These are phyloP conservation scores for Pseudohyphozyma bogoriensis DNA, from an alignment of 768 basidiomycete genomes.

Conservation along the genomic window DNA sequence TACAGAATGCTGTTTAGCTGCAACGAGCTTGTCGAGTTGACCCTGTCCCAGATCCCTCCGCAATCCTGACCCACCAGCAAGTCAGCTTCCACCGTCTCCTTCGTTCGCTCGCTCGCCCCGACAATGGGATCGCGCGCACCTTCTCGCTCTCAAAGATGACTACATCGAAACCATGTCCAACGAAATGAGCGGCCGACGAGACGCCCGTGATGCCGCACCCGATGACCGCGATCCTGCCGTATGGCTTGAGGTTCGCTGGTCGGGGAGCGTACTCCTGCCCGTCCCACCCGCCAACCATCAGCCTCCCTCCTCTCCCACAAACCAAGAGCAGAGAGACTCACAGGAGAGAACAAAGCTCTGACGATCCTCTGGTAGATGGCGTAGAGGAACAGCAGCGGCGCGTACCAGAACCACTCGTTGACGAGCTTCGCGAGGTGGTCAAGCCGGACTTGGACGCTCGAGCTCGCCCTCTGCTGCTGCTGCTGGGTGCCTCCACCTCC, in stretches of 20 bases:
- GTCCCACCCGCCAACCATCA: not conserved
- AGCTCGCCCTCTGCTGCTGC: not conserved
- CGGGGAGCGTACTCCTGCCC: constrained; percentile 32
- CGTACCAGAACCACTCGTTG: not conserved
- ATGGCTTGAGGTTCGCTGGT: constrained; percentile 35
- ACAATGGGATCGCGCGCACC: not conserved
- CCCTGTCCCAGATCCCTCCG: constrained; percentile 50
- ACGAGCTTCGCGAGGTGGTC: not conserved
- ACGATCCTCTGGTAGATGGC: not conserved
- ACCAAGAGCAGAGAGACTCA: not conserved
- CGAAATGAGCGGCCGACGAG: constrained; percentile 38
- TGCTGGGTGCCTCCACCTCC: too few relatives aligned
- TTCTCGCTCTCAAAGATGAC: constrained; percentile 43
- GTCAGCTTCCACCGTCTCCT: too few relatives aligned
- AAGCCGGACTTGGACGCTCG: not conserved
- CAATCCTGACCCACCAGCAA: constrained; percentile 17
- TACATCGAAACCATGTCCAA: constrained; percentile 49
- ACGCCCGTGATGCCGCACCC: constrained; percentile 49
- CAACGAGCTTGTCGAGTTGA: constrained; percentile 47
- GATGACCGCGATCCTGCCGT: constrained; percentile 46
- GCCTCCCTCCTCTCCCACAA: not conserved
- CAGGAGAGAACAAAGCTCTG: not conserved
- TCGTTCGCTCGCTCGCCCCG: not conserved
- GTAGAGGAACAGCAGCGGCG: too few relatives aligned
- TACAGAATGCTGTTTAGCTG: too few relatives aligned